Base-by-base conservation (phyloP, 495 filamentous ascomycete genomes). In the Staphylotrichum tortipilum region DNA sequence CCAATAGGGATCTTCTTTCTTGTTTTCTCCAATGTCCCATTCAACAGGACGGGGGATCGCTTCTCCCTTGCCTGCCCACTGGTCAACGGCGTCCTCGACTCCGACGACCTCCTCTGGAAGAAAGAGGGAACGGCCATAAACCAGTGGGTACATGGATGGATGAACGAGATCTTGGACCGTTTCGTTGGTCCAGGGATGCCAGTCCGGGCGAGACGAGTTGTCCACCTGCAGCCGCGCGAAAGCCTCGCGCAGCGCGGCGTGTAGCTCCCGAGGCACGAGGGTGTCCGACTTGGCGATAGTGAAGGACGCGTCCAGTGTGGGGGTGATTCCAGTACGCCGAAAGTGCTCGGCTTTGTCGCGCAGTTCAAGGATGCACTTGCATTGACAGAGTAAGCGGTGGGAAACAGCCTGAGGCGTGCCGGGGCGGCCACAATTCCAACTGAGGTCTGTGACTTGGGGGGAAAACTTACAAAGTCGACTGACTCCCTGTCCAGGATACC, bases 81-180 rank as follows among this genome's bases (percentile, higher is more conserved):
- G 60, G 7, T 59, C 51, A 17, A 69, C n/a, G 12, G 67, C 65
- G 39, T 66, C 56, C 1, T 47, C 40, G 8, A 65, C 58, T 0
- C 55, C 54, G 19, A 53, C 57, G 1, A 76, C 49, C 10, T 70
- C 62, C 8, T 70, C 26, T 5, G 58, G 50, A 6, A 36, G 7
- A n/a, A 36, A 36, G 19, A 26, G 35, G 21, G 26, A 51, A n/a
- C 46, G 43, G 10, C 49, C 53, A 42, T 77, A 82, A 7, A 82
- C 56, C 0, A 85, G 58, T 0, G 82, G 80, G 51, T 77, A 84
- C 40, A 83, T 62, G 11, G 79, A 81, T 1, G 80, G 82, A 54
- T 84, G 74, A 0, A 85, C 76, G 0, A 85, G 59, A 57, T 85
- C 68, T 8, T 81, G 66, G 0, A 85, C 82, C 52, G 71, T 74